These are phyloP conservation scores for Fusarium equiseti DNA, from an alignment of 2,329 filamentous ascomycete species.

Conservation along the genomic window DNA sequence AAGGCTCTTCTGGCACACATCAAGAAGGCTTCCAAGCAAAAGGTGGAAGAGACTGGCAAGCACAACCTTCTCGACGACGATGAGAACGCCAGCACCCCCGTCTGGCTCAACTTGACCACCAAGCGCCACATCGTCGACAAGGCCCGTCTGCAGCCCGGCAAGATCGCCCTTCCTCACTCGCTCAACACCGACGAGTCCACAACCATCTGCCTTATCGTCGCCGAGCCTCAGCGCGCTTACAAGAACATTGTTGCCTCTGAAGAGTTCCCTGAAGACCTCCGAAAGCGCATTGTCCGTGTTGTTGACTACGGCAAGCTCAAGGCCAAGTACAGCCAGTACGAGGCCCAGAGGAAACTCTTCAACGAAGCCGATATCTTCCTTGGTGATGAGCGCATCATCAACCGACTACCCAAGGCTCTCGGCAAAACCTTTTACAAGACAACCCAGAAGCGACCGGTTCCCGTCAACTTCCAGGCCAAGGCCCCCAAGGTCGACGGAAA, in stretches of 20 bases:
- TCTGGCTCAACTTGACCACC: conserved; percentile 73
- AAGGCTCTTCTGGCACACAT: conserved; percentile 73
- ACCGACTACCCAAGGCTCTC: conserved; percentile 78
- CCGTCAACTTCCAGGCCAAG: conserved; percentile 76
- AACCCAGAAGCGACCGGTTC: conserved; percentile 86
- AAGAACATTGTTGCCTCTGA: conserved; percentile 87
- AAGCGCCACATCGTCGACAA: conserved; percentile 78
- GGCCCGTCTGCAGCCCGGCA: conserved; percentile 83
- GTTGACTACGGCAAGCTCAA: conserved; percentile 84
- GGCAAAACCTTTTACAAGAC: conserved; percentile 94
- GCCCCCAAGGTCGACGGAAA: conserved; percentile 71
- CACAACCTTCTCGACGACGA: conserved; percentile 67
- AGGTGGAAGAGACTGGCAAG: conserved; percentile 61
- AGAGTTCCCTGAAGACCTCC: conserved; percentile 75
- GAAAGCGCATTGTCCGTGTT: conserved; percentile 77
- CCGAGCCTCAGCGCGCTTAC: conserved; percentile 83
- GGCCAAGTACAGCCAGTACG: conserved; percentile 88
- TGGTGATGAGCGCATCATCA: conserved; percentile 87
- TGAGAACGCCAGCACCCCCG: conserved; percentile 61
- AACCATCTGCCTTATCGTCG: conserved; percentile 88
- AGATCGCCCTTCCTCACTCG: conserved; percentile 82
- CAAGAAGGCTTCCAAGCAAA: conserved; percentile 65
- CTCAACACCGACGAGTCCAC: conserved; percentile 71
- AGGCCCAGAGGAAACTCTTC: conserved; percentile 84
- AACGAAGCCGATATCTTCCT: conserved; percentile 93